These are phyloP conservation scores for Penicillium taxi DNA, from an alignment of 495 filamentous ascomycete genomes.

Conservation along the genomic window DNA sequence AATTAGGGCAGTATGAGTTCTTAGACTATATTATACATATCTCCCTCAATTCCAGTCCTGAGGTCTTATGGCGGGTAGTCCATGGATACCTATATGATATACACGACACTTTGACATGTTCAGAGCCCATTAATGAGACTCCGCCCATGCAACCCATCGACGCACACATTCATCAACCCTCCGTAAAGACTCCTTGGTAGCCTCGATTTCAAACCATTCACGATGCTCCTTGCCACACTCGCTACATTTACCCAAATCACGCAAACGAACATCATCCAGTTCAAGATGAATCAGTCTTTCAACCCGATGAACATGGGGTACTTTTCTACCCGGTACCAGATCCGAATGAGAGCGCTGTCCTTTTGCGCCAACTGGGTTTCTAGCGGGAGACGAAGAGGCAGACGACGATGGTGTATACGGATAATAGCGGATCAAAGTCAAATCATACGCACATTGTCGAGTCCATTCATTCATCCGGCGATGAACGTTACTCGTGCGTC, in stretches of 20 bases:
- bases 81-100: no score
- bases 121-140: slow-evolving; percentile 23
- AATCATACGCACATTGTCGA: slow-evolving; percentile 79
- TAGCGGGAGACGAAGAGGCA: slow-evolving; percentile 21
- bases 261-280: slow-evolving; percentile 58
- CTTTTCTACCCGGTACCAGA: slow-evolving; percentile 49
- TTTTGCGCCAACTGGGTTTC: no score
- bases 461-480: slow-evolving; percentile 87
- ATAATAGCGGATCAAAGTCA: slow-evolving; percentile 85
- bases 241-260: slow-evolving; percentile 61
- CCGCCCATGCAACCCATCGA: slow-evolving; percentile 79
- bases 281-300: slow-evolving; percentile 90
- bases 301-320: slow-evolving; percentile 80
- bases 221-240: slow-evolving; percentile 81
- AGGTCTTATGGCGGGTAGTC: no score
- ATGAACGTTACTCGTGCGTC: slow-evolving; percentile 83
- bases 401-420: slow-evolving; percentile 62
- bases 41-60: no score
- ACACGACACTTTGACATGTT: no score
- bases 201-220: slow-evolving; percentile 94
- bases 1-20: no score
- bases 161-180: slow-evolving; percentile 77
- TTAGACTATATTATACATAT: no score
- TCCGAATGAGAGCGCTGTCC: no score
- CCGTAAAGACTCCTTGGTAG: slow-evolving; percentile 58